These are phyloP conservation scores for Eutrema japonicum DNA, from an alignment of 345 rosid species.

Conservation along the genomic window DNA sequence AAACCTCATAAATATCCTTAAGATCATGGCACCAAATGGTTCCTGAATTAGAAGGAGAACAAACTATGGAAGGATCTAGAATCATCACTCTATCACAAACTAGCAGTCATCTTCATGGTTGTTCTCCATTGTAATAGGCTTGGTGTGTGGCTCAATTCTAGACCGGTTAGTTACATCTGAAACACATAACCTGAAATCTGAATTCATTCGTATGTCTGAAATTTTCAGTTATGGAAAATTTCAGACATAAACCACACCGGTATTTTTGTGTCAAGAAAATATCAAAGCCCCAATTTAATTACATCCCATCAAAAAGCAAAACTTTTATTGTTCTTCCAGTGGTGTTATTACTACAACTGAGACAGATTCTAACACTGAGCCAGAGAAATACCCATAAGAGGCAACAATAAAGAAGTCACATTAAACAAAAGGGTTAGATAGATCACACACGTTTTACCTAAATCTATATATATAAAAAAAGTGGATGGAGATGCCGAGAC, in stretches of 20 bases:
- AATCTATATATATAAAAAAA: conserved; percentile 25
- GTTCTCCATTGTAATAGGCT: not conserved
- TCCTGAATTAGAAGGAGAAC: conserved; percentile 11
- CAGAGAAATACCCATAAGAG: conserved; percentile 1
- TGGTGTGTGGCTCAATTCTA: conserved; percentile 10
- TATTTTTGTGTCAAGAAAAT: not conserved
- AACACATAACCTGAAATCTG: not conserved
- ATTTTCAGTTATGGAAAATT: not conserved
- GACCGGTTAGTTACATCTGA: not conserved
- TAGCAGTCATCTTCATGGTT: conserved; percentile 16
- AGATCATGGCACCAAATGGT: not conserved
- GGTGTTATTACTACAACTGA: conserved; percentile 37
- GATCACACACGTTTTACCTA: conserved; percentile 37
- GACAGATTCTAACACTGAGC: conserved; percentile 12
- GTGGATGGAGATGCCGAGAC: too few relatives aligned
- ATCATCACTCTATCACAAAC: conserved; percentile 2
- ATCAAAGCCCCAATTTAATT: not conserved
- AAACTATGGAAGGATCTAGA: not conserved
- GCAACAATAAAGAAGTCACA: conserved; percentile 20
- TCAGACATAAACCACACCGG: conserved; percentile 13
- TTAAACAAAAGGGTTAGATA: conserved; percentile 36
- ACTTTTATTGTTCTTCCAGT: conserved; percentile 37
- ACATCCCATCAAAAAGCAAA: conserved; percentile 35
- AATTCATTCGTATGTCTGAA: not conserved
- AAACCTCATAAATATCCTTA: not conserved